Conservation (phyloP, 805 yeast genomes). For the Ogataea thermomethanolica region DNA sequence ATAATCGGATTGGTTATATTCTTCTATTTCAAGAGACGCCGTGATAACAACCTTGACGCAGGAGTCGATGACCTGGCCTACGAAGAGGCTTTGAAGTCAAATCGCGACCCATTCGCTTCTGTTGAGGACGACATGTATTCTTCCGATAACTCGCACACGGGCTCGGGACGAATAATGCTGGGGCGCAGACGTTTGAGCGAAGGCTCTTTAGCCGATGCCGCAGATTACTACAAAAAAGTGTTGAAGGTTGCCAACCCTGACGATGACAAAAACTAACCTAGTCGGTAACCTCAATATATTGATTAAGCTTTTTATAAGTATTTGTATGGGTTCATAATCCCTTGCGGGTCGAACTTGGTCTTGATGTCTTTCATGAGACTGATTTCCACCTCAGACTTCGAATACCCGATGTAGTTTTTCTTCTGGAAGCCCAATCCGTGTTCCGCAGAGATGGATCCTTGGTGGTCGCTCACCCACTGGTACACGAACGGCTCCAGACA, state of each 20-base stretch:
- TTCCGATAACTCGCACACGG: slow-evolving; percentile 18
- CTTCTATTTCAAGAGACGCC: slow-evolving; percentile 35
- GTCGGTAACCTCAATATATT: background rate
- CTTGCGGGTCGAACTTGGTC: slow-evolving; percentile 82
- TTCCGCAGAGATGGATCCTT: slow-evolving; percentile 94
- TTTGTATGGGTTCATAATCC: slow-evolving; percentile 92
- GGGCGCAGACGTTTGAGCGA: slow-evolving; percentile 82
- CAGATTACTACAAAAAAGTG: slow-evolving; percentile 76
- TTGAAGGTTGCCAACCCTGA: slow-evolving; percentile 90
- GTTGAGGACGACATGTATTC: slow-evolving; percentile 42
- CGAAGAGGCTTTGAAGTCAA: slow-evolving; percentile 54
- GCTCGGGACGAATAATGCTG: slow-evolving; percentile 54
- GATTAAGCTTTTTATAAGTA: slow-evolving; percentile 47
- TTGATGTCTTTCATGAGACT: slow-evolving; percentile 75
- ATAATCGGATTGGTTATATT: slow-evolving; percentile 28
- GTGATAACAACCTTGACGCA: slow-evolving; percentile 34
- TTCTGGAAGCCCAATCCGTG: slow-evolving; percentile 98
- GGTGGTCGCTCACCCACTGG: slow-evolving; percentile 70
- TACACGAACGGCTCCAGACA: slow-evolving; percentile 91
- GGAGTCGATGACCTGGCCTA: slow-evolving; percentile 54
- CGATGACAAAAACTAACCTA: slow-evolving; percentile 33
- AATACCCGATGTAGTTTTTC: slow-evolving; percentile 82
- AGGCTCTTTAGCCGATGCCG: slow-evolving; percentile 83
- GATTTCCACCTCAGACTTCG: slow-evolving; percentile 72
- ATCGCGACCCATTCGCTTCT: slow-evolving; percentile 58